A percentile compares a stretch with the other conserved stretches of the same genome.
Conservation (phyloP, 306 rosid genomes). For the Vigna radiata region DNA sequence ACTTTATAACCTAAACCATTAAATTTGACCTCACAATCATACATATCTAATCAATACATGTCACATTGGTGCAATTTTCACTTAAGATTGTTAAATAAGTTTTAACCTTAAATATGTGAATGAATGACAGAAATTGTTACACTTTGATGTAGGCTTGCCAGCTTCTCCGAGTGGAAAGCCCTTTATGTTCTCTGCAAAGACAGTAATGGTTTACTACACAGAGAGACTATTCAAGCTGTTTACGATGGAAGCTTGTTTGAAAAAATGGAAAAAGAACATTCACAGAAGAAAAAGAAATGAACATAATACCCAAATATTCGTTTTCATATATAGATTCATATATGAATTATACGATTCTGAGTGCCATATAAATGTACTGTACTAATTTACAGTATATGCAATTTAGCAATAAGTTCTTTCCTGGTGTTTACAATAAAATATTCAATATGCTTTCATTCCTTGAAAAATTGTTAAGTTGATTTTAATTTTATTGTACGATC, state of each 20-base stretch:
- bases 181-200: constrained; percentile 74
- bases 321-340: background rate
- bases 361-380: background rate
- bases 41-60: too few relatives aligned
- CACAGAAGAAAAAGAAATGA: constrained; percentile 51
- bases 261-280: constrained; percentile 65
- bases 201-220: constrained; percentile 68
- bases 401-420: background rate
- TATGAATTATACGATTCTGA: background rate
- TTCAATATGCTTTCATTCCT: background rate
- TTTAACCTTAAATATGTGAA: too few relatives aligned
- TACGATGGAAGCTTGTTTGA: constrained; percentile 87
- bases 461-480: background rate
- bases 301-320: background rate
- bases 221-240: constrained; percentile 63
- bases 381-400: background rate
- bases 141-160: constrained; percentile 61
- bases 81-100: too few relatives aligned
- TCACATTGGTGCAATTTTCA: too few relatives aligned
- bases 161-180: constrained; percentile 74
- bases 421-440: background rate
- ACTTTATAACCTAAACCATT: too few relatives aligned
- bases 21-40: too few relatives aligned
- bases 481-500: too few relatives aligned
- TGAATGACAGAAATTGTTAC: background rate